Conservation (phyloP, 2,329 filamentous ascomycete genomes). For the Fonsecaea nubica region DNA sequence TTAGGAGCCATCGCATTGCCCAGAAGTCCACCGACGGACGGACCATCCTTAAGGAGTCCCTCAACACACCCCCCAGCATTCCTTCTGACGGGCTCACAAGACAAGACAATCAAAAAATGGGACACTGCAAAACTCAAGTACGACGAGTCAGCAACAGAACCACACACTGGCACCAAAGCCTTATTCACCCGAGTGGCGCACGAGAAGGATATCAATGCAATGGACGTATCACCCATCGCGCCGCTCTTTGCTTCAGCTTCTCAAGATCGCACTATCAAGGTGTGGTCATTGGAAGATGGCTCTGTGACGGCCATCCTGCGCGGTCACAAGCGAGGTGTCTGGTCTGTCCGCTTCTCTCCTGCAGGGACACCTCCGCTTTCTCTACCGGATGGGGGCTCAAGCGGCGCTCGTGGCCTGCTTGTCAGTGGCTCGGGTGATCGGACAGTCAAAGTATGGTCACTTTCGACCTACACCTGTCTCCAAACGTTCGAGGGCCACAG, state of each 20-base stretch:
- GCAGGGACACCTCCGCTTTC: conserved; percentile 75
- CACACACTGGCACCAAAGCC: conserved; percentile 57
- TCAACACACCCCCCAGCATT: conserved; percentile 81
- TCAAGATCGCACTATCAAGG: conserved; percentile 95
- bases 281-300: conserved; percentile 89
- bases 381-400: conserved; percentile 73
- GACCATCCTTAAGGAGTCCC: conserved; percentile 76
- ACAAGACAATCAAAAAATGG: conserved; percentile 95
- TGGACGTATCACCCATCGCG: conserved; percentile 76
- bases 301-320: conserved; percentile 89
- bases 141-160: conserved; percentile 47
- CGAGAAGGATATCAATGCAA: conserved; percentile 97
- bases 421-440: conserved; percentile 95
- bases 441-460: conserved; percentile 92
- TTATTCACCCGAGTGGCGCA: conserved; percentile 92
- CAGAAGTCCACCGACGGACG: conserved; percentile 68
- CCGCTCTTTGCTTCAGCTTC: conserved; percentile 94
- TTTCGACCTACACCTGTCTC: conserved; percentile 89
- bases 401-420: conserved; percentile 76
- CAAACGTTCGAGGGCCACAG: conserved; percentile 96
- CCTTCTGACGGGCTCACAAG: conserved; percentile 89
- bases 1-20: conserved; percentile 88
- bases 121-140: conserved; percentile 71
- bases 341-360: conserved; percentile 91
- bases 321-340: conserved; percentile 93